Conservation (phyloP, 2,329 filamentous ascomycete genomes). For the Sporothrix globosa region DNA sequence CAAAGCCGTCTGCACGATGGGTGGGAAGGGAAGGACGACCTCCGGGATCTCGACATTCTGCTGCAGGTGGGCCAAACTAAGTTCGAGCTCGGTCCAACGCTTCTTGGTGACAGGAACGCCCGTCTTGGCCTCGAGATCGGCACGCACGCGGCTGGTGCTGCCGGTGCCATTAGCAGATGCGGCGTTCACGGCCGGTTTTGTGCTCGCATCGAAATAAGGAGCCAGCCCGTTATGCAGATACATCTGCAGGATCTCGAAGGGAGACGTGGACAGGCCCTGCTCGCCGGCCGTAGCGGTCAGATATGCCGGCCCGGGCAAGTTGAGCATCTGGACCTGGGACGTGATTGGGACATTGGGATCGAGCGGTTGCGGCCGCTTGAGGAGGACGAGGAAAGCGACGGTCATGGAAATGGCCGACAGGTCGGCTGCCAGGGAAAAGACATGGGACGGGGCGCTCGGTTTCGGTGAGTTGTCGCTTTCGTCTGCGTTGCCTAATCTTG, state of each 20-base stretch:
- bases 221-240: slow-evolving; percentile 88
- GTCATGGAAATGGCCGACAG: slow-evolving; percentile 80
- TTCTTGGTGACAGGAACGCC: slow-evolving; percentile 98
- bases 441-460: slow-evolving; percentile 51
- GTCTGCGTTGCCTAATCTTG: slow-evolving; percentile 51
- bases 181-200: slow-evolving; percentile 70
- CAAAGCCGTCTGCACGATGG: slow-evolving; percentile 81
- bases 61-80: slow-evolving; percentile 87
- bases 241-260: slow-evolving; percentile 90
- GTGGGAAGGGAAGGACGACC: slow-evolving; percentile 82
- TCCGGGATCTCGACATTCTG: slow-evolving; percentile 98
- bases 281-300: slow-evolving; percentile 68
- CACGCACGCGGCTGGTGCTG: slow-evolving; percentile 55
- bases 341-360: slow-evolving; percentile 80
- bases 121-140: slow-evolving; percentile 87
- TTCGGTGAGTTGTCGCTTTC: slow-evolving; percentile 40
- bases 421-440: slow-evolving; percentile 80
- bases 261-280: slow-evolving; percentile 73
- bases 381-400: slow-evolving; percentile 80
- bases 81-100: slow-evolving; percentile 89
- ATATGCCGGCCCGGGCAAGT: slow-evolving; percentile 79
- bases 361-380: slow-evolving; percentile 88
- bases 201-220: slow-evolving; percentile 97
- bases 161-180: slow-evolving; percentile 53
- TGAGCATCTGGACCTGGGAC: slow-evolving; percentile 89